These are phyloP conservation scores for Pleurozium schreberi DNA, from an alignment of 225 moss, liverwort and hornwort species.

Conservation along the genomic window DNA sequence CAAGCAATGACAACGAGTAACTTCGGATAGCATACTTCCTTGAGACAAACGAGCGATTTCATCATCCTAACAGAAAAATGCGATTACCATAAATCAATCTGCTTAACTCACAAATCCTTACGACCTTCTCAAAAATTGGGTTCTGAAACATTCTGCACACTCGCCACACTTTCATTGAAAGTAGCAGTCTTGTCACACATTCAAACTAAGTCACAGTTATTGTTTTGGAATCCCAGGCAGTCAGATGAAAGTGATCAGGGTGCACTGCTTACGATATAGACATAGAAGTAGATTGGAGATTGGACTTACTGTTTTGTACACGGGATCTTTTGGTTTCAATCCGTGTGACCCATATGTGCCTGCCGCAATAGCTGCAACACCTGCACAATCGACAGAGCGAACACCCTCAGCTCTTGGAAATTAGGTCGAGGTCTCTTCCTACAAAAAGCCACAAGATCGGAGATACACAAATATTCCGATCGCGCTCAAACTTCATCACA, in stretches of 20 bases:
- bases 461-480: not conserved
- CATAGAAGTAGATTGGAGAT: not conserved
- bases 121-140: not conserved
- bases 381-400: slow-evolving; percentile 9
- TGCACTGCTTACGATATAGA: not conserved
- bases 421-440: not conserved
- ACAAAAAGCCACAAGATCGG: not conserved
- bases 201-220: not conserved
- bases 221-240: not conserved
- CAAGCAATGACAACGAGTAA: not conserved
- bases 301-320: slow-evolving; percentile 51
- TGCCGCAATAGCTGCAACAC: slow-evolving; percentile 47
- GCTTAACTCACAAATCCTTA: too few species aligned
- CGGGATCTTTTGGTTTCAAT: slow-evolving; percentile 45
- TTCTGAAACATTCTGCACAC: not conserved
- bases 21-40: not conserved
- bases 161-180: not conserved
- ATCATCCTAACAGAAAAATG: not conserved
- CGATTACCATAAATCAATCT: not conserved
- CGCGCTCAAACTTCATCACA: too few species aligned
- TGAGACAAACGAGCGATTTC: not conserved
- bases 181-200: not conserved
- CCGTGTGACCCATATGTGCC: slow-evolving; percentile 72
- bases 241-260: not conserved
- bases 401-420: not conserved